A percentile compares a stretch with the other conserved stretches of the same genome.
phyloP scores from a whole-genome alignment of 1,139 yeast genomes.

The Schwanniomyces etchellsii region DNA sequence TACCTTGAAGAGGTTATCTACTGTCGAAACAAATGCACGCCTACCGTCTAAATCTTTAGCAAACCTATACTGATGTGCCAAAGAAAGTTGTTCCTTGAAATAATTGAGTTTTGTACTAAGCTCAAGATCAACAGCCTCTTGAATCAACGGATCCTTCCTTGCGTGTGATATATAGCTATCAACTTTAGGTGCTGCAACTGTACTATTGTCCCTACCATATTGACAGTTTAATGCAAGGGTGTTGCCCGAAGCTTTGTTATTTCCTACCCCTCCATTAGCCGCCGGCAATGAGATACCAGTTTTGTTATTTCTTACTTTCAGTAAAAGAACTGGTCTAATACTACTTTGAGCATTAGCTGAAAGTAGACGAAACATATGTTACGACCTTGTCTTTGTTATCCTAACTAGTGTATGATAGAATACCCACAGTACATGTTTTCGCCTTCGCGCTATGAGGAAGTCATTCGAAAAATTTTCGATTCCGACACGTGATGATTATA shows the following conservation, averaged over 20 bases:
- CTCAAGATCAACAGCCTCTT: constrained; percentile 17
- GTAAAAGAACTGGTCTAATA: constrained; percentile 34
- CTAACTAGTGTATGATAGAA: too few species aligned
- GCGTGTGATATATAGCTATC: constrained; percentile 13
- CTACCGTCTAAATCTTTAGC: constrained; percentile 12
- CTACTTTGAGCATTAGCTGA: constrained; percentile 32
- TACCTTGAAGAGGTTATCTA: constrained; percentile 17
- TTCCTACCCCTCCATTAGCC: constrained; percentile 7
- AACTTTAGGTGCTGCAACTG: constrained; percentile 10
- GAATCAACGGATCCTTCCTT: constrained; percentile 19
- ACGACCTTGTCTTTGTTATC: too few species aligned
- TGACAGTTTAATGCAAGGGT: constrained; percentile 5
- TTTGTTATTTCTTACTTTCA: constrained; percentile 32
- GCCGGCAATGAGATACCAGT: constrained; percentile 14
- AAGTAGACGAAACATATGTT: constrained; percentile 35
- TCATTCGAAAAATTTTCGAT: too few species aligned
- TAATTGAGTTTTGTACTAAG: constrained; percentile 17
- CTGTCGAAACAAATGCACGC: constrained; percentile 17
- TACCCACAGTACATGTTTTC: too few species aligned
- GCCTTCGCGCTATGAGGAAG: too few species aligned
- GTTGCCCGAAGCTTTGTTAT: not conserved
- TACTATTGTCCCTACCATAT: constrained; percentile 14
- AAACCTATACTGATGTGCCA: constrained; percentile 15
- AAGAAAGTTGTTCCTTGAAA: constrained; percentile 23
- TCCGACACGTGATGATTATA: too few species aligned